Percentiles rank a stretch among this genome's conserved stretches.
These are phyloP conservation scores for Phytophthora podocarpi DNA, from an alignment of 352 stramenopile species.

Conservation along the genomic window DNA sequence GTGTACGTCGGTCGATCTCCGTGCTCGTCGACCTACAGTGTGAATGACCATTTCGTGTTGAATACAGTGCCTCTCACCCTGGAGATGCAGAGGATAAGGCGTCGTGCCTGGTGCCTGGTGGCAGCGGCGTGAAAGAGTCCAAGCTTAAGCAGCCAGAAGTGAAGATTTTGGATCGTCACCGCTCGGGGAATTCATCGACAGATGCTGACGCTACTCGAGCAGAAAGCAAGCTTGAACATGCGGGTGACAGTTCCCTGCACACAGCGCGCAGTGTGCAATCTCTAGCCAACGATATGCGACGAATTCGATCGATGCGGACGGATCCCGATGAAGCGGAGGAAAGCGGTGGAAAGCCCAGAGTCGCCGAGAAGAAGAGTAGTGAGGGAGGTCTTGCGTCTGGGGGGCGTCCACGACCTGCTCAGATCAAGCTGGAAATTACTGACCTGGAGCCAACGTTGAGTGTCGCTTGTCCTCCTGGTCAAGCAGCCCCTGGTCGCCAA, in stretches of 20 bases:
- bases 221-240: constrained; percentile 48
- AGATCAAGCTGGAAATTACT: constrained; percentile 80
- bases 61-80: constrained; percentile 25
- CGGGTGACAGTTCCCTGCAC: constrained; percentile 42
- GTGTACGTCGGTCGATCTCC: constrained; percentile 10
- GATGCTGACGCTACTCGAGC: constrained; percentile 25
- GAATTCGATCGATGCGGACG: constrained; percentile 64
- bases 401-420: constrained; percentile 42
- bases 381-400: constrained; percentile 4
- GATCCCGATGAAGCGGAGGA: constrained; percentile 44
- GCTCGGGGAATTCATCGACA: constrained; percentile 16
- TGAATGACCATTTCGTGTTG: background rate
- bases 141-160: constrained; percentile 76
- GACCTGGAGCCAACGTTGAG: constrained; percentile 41
- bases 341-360: constrained; percentile 30
- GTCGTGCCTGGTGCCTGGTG: background rate
- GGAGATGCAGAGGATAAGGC: constrained; percentile 23
- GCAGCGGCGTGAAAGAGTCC: constrained; percentile 60
- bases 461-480: constrained; percentile 8
- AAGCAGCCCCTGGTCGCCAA: constrained; percentile 36
- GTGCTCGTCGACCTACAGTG: too few species aligned
- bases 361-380: constrained; percentile 52
- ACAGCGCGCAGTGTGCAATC: constrained; percentile 82
- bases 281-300: constrained; percentile 78
- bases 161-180: constrained; percentile 54